These are phyloP conservation scores for Podospora didyma DNA, from an alignment of 495 filamentous ascomycete genomes.

Conservation along the genomic window DNA sequence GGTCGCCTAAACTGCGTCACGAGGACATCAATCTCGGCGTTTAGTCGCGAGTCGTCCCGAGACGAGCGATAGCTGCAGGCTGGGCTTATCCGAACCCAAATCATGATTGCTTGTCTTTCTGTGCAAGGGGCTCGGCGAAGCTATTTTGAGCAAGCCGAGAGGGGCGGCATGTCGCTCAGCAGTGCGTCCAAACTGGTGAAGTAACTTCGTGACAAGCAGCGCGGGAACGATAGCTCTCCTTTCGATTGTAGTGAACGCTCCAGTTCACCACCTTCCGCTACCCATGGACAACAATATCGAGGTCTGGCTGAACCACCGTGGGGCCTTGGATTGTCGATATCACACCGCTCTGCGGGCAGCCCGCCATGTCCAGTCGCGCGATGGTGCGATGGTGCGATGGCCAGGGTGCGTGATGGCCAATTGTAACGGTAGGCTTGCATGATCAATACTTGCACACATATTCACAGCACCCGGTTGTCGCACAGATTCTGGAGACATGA, in stretches of 20 bases:
- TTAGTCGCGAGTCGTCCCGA: background rate
- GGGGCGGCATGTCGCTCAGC: background rate
- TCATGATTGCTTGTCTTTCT: background rate
- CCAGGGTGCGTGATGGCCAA: background rate
- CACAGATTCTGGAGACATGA: background rate
- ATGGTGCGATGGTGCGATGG: slow-evolving; percentile 1
- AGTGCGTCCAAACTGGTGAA: too few relatives aligned
- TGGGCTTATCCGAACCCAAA: slow-evolving; percentile 2
- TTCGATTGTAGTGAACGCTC: too few relatives aligned
- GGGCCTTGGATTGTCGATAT: background rate
- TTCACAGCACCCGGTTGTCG: background rate
- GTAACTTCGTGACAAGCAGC: too few relatives aligned
- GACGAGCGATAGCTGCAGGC: background rate
- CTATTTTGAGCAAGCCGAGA: slow-evolving; percentile 26
- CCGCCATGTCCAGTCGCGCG: background rate
- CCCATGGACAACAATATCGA: too few relatives aligned
- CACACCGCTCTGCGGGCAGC: background rate
- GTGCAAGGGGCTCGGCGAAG: slow-evolving; percentile 16
- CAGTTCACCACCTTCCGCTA: too few relatives aligned
- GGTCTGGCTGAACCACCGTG: background rate
- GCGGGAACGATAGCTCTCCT: too few relatives aligned
- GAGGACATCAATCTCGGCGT: slow-evolving; percentile 22
- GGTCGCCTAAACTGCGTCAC: slow-evolving; percentile 18
- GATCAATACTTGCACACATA: too few relatives aligned
- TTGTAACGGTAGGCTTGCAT: background rate